Evolutionary conservation across 345 rosid genomes (phyloP), one percentile per base, ranked within the genome.

Genomic region (Trapa bicornis): DNA sequence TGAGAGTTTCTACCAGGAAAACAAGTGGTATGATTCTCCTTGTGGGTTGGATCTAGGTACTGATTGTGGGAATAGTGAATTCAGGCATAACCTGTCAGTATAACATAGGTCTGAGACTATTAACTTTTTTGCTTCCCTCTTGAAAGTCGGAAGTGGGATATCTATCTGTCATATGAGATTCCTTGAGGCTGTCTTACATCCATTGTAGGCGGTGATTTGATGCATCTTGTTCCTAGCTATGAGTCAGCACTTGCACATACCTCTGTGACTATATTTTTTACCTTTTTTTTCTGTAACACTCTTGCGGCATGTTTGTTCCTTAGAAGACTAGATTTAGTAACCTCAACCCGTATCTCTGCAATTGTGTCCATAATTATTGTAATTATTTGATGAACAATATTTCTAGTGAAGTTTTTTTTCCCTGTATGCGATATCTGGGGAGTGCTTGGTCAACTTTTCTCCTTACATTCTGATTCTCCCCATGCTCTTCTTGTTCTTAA

Each of bases 1-100:
- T 17, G 96, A 94, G 75, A 86, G 97, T 85, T 94, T 94, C 82
- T 94, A 91, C 77, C 99, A 86, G 67, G 99, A 94, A 47, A 89
- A 86, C 35, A 94, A 94, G 67, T 94, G 97, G 97, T 91, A 85
- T 70, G 99, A 94, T 76, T 89, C 96, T 79, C 99, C 99, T 75
- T 89, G 97, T 72, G 96, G 85, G 58, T 78, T 93, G 79, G 98
- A 90, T 81, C 75, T 92, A 52, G 75, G 85, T 77, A 80, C 89
- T 17, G 97, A 93, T 71, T 87, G 91, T 65, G 96, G 85, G 74
- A 96, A 91, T 73, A 80, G 76, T 81, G 96, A 84, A 76, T 91
- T 87, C 83, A 78, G 89, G 79, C 91, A 86, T 45, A 91, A 86
- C 33, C 38, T 58, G 63, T 33, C 63, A 32, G 63, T 35, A 37